A percentile compares a stretch with the other conserved stretches of the same genome.
Evolutionary conservation across 2,329 filamentous ascomycete genomes (phyloP).

Genomic region (Hypoxylon sp.): DNA sequence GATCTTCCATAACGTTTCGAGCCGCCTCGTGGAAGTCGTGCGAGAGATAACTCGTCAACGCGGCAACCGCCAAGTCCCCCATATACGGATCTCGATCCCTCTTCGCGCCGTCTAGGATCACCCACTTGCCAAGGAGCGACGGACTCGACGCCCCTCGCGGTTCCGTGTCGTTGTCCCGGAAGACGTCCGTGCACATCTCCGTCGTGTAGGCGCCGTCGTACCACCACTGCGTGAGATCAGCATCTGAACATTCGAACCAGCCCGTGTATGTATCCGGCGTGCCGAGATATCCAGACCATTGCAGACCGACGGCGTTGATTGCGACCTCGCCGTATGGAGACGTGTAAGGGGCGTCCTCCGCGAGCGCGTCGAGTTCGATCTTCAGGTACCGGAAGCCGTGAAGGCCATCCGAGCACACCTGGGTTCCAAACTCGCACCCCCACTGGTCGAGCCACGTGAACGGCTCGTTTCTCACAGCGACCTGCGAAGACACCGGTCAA

Average conservation of each 20-base stretch:
- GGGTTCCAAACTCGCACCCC: constrained; percentile 57
- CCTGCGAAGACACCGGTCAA: constrained; percentile 45
- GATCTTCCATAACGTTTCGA: constrained; percentile 62
- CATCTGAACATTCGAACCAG: constrained; percentile 66
- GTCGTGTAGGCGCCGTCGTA: constrained; percentile 66
- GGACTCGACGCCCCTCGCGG: constrained; percentile 59
- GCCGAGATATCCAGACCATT: constrained; percentile 60
- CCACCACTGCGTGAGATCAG: constrained; percentile 64
- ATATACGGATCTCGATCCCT: constrained; percentile 66
- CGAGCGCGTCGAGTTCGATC: constrained; percentile 60
- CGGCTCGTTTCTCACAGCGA: constrained; percentile 57
- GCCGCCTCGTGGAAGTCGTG: constrained; percentile 58
- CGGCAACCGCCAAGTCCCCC: constrained; percentile 64
- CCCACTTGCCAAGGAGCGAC: constrained; percentile 59
- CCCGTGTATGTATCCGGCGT: constrained; percentile 63
- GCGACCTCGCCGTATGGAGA: constrained; percentile 57
- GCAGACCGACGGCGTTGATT: constrained; percentile 58
- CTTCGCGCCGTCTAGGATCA: constrained; percentile 65
- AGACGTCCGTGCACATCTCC: constrained; percentile 61
- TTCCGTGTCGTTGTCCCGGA: constrained; percentile 62
- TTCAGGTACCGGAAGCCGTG: constrained; percentile 67
- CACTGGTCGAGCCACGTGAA: constrained; percentile 61
- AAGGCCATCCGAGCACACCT: constrained; percentile 65
- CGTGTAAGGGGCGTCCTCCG: constrained; percentile 60
- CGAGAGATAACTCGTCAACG: constrained; percentile 61